Evolutionary conservation across 2,329 filamentous ascomycete genomes (phyloP).

Genomic region (Colletotrichum cuscutae): DNA sequence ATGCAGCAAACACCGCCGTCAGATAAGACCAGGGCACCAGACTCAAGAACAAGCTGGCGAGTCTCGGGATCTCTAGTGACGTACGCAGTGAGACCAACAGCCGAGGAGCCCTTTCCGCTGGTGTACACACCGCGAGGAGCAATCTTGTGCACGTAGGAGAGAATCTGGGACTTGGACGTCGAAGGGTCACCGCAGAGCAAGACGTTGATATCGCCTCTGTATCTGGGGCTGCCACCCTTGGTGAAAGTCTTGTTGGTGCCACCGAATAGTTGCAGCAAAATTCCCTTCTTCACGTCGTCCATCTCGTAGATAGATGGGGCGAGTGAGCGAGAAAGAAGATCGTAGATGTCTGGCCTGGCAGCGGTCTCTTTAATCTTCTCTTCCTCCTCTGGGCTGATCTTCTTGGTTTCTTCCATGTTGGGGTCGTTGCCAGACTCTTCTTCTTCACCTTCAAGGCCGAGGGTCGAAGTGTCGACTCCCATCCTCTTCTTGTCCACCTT

Average conservation of each 20-base stretch:
- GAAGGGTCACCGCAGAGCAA: constrained; percentile 97
- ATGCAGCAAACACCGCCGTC: constrained; percentile 88
- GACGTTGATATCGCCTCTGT: constrained; percentile 97
- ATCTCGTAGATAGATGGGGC: constrained; percentile 97
- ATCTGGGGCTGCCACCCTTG: constrained; percentile 94
- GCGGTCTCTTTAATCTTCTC: constrained; percentile 87
- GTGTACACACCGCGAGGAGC: constrained; percentile 89
- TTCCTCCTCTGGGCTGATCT: constrained; percentile 87
- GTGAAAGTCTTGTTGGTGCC: constrained; percentile 98
- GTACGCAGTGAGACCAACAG: constrained; percentile 83
- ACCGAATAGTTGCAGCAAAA: constrained; percentile 94
- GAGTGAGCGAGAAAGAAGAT: constrained; percentile 88
- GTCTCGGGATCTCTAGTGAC: constrained; percentile 85
- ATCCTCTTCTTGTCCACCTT: constrained; percentile 96
- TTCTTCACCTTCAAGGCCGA: constrained; percentile 81
- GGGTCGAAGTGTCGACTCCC: constrained; percentile 88
- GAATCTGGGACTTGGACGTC: constrained; percentile 93
- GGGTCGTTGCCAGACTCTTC: constrained; percentile 74
- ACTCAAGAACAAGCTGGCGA: constrained; percentile 82
- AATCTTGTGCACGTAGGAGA: constrained; percentile 97
- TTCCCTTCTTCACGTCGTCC: constrained; percentile 99
- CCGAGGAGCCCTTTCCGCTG: constrained; percentile 83
- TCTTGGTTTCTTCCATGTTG: constrained; percentile 83
- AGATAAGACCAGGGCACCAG: constrained; percentile 80
- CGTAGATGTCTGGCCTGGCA: constrained; percentile 87